Evolutionary conservation across 768 basidiomycete species (phyloP), one percentile per base, ranked within the genome.

Genomic region (Kwoniella mangroviensis): DNA sequence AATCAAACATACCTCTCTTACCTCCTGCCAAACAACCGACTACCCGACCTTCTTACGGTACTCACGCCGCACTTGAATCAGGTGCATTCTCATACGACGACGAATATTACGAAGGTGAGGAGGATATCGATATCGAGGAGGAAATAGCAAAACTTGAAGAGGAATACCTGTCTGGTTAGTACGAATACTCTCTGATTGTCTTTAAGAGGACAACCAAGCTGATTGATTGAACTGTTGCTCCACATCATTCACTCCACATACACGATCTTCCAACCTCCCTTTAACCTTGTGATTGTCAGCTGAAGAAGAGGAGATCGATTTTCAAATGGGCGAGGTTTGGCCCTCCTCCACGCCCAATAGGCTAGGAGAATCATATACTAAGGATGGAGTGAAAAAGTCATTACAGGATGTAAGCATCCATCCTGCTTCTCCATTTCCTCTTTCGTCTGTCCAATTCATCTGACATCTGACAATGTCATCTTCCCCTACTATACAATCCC

Each of bases 71-170:
- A 34, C 65, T 62, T 17, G 72, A 72, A 34, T 73, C 75, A 24
- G 75, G 75, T 40, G 75, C 69, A 41, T 73, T 71, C 61, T 69
- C 68, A 17, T 70, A 71, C 59, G 71, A 74, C 53, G 77, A 79
- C 43, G 75, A 79, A 28, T 71, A 73, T 63, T 73, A 76, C 73
- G 75, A 75, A 51, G 72, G 72, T 24, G 77, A 76, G 24, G 77
- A 76, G 45, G 77, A 76, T 15, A 60, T 61, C 17, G 77, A 79
- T 43, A 57, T 76, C 10, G 73, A 76, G 64, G 77, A 74, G 34
- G 77, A 73, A 42, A n/a, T 73, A 22, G 72, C 68, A 12, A 71
- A 75, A 69, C 57, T 69, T 22, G 70, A 69, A 42, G 73, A 74
- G 15, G 58, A 71, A 42, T 58, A 66, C 28, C 52, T 65, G 6